phyloP scores from a whole-genome alignment of 1,284 basidiomycete species.

The Leccinum solheimii region DNA sequence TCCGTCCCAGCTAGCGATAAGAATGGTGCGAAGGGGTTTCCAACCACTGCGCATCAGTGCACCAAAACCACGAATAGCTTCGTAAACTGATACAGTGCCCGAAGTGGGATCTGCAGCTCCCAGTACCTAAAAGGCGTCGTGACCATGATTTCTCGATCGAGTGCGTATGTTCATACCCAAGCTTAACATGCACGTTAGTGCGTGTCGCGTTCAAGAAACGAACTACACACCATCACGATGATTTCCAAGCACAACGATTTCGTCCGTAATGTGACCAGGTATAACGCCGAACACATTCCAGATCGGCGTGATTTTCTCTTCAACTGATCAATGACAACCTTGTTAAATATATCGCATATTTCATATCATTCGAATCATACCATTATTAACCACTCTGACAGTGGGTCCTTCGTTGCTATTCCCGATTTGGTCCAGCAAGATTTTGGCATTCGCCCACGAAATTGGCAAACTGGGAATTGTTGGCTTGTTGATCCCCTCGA shows the following conservation, averaged over 20 bases:
- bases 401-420: conserved; percentile 36
- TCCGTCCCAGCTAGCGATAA: conserved; percentile 78
- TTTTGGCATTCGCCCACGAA: conserved; percentile 53
- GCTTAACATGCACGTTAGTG: background rate
- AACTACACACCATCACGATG: conserved; percentile 65
- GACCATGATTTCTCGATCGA: background rate
- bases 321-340: conserved; percentile 34
- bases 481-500: conserved; percentile 62
- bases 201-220: background rate
- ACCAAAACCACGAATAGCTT: conserved; percentile 73
- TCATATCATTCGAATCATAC: conserved; percentile 27
- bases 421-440: conserved; percentile 45
- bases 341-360: background rate
- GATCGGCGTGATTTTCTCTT: conserved; percentile 48
- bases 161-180: background rate
- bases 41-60: conserved; percentile 66
- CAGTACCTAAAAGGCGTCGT: conserved; percentile 42
- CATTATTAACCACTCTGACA: conserved; percentile 49
- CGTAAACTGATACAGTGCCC: conserved; percentile 74
- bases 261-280: conserved; percentile 53
- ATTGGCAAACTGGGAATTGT: conserved; percentile 67
- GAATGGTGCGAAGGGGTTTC: conserved; percentile 78
- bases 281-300: conserved; percentile 77
- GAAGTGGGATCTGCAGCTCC: conserved; percentile 77
- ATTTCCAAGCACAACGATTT: conserved; percentile 74